Evolutionary conservation across 768 basidiomycete species (phyloP).

Genomic region (Pleurotus cornucopiae): DNA sequence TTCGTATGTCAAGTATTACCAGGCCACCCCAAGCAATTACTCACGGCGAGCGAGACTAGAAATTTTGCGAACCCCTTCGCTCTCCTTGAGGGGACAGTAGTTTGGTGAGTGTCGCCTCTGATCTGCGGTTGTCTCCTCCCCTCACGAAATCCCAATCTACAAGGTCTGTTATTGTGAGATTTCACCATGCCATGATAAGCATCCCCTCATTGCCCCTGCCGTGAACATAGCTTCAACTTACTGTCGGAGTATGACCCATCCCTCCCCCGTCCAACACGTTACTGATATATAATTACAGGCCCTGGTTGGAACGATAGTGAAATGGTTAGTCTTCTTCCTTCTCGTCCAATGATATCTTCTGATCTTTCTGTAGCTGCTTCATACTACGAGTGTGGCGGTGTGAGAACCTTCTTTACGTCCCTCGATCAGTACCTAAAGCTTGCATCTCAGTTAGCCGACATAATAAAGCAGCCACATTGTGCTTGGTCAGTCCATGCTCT

Average conservation of each 20-base stretch:
- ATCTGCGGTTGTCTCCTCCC: too few relatives aligned
- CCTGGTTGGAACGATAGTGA: conserved; percentile 48
- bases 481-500: too few relatives aligned
- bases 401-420: conserved; percentile 18
- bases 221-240: conserved; percentile 22
- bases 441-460: too few relatives aligned
- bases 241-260: conserved; percentile 26
- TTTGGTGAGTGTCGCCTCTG: conserved; percentile 27
- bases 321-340: conserved; percentile 33
- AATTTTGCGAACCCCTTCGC: background rate
- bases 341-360: background rate
- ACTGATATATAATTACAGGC: conserved; percentile 22
- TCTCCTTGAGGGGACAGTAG: conserved; percentile 16
- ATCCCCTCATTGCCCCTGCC: conserved; percentile 1
- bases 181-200: conserved; percentile 7
- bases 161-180: conserved; percentile 35
- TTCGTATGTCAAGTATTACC: conserved; percentile 32
- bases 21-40: background rate
- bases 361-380: conserved; percentile 36
- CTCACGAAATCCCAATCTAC: background rate
- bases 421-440: too few relatives aligned
- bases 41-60: background rate
- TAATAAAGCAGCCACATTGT: too few relatives aligned
- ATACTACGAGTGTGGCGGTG: conserved; percentile 63
- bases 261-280: background rate